Conservation (phyloP, 352 stramenopile species). For the Pythium dissimile region DNA sequence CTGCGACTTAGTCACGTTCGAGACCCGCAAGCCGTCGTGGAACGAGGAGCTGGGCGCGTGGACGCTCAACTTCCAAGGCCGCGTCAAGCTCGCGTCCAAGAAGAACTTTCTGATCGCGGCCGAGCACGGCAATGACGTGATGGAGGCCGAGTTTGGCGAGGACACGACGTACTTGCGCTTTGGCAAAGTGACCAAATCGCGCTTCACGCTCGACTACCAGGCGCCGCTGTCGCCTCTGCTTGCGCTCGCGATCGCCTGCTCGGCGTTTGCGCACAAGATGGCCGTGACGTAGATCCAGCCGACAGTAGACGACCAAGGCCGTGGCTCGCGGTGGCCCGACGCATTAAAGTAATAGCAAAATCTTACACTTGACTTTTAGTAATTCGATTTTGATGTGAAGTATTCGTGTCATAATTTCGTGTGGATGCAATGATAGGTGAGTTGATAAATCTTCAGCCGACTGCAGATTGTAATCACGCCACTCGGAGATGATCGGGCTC, state of each 20-base stretch:
- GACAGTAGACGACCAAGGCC: too few relatives aligned
- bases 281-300: constrained; percentile 71
- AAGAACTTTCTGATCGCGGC: constrained; percentile 88
- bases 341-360: too few relatives aligned
- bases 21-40: constrained; percentile 83
- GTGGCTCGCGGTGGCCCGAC: too few relatives aligned
- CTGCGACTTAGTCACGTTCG: constrained; percentile 74
- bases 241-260: constrained; percentile 77
- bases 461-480: too few relatives aligned
- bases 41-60: constrained; percentile 79
- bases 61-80: constrained; percentile 89
- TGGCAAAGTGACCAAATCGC: constrained; percentile 57
- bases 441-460: too few relatives aligned
- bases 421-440: too few relatives aligned
- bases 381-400: too few relatives aligned
- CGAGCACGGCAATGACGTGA: constrained; percentile 49
- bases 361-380: too few relatives aligned
- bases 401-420: too few relatives aligned
- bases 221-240: constrained; percentile 71
- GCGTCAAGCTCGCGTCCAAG: constrained; percentile 89
- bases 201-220: constrained; percentile 80
- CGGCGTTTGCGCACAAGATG: constrained; percentile 84
- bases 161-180: constrained; percentile 63
- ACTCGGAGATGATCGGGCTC: too few relatives aligned
- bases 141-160: constrained; percentile 47